Percentiles rank a stretch among this genome's conserved stretches.
These are phyloP conservation scores for Ananas comosus DNA, from an alignment of 176 grass and related monocot species.

Conservation along the genomic window DNA sequence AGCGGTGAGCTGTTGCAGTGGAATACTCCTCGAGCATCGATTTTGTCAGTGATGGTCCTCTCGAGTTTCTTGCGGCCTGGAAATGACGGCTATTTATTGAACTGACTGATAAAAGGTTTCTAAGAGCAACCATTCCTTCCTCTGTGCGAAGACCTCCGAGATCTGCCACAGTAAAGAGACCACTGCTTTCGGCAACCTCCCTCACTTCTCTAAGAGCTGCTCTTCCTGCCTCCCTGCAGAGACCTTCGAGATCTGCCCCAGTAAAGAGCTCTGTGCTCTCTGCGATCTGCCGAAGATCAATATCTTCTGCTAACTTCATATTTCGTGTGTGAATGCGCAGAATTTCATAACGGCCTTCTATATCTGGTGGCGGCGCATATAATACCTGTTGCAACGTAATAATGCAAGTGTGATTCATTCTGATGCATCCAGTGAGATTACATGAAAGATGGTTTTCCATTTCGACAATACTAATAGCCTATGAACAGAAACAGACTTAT, in stretches of 20 bases:
- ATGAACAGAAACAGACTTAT: too few species aligned
- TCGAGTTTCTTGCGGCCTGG: slow-evolving; percentile 34
- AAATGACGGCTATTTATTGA: slow-evolving; percentile 37
- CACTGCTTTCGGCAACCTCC: slow-evolving; percentile 34
- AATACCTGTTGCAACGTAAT: slow-evolving; percentile 44
- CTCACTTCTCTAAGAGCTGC: slow-evolving; percentile 54
- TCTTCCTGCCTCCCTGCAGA: slow-evolving; percentile 79
- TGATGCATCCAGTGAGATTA: background rate
- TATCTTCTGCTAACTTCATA: slow-evolving; percentile 64
- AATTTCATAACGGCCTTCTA: slow-evolving; percentile 59
- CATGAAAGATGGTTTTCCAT: background rate
- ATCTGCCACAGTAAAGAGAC: slow-evolving; percentile 70
- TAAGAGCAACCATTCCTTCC: slow-evolving; percentile 63
- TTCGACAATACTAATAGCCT: too few species aligned
- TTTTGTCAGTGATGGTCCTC: slow-evolving; percentile 60
- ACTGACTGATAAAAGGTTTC: slow-evolving; percentile 45
- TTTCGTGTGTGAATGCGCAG: slow-evolving; percentile 62
- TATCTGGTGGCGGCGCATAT: slow-evolving; percentile 61
- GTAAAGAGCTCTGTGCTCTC: slow-evolving; percentile 58
- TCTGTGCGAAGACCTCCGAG: slow-evolving; percentile 73
- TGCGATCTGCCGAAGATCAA: slow-evolving; percentile 50
- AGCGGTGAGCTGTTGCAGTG: slow-evolving; percentile 24
- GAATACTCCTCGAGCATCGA: slow-evolving; percentile 50
- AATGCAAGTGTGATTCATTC: background rate
- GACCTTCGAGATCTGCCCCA: slow-evolving; percentile 68